These are phyloP conservation scores for Filobasidium uniguttulatum DNA, from an alignment of 1,284 basidiomycete genomes.

Conservation along the genomic window DNA sequence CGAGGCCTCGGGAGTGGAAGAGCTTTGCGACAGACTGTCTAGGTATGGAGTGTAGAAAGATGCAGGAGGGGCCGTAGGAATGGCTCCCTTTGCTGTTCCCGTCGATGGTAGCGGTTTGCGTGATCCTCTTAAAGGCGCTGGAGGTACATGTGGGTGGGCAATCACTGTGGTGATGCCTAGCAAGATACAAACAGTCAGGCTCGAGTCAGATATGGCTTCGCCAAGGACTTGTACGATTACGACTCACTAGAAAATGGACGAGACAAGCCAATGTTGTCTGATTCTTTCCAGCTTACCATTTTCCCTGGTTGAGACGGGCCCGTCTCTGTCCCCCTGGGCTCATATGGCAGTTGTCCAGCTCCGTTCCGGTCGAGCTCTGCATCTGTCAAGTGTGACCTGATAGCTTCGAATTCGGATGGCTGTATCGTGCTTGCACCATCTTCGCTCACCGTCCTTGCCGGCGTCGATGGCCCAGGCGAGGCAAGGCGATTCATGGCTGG, in stretches of 20 bases:
- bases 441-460: no score
- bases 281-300: no score
- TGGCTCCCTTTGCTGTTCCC: conserved; percentile 48
- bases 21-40: conserved; percentile 1
- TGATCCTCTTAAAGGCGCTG: conserved; percentile 71
- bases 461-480: no score
- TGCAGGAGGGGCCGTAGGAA: conserved; percentile 45
- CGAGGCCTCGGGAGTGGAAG: background rate
- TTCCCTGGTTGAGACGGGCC: no score
- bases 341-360: no score
- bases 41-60: conserved; percentile 14
- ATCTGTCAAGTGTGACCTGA: no score
- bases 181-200: background rate
- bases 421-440: no score
- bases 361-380: no score
- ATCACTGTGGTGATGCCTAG: conserved; percentile 59
- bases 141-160: conserved; percentile 69
- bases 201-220: background rate
- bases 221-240: background rate
- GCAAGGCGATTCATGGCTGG: no score
- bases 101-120: conserved; percentile 53
- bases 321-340: no score
- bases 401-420: no score
- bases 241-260: background rate
- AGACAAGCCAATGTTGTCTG: no score